Evolutionary conservation across 2,329 filamentous ascomycete species (phyloP), one percentile per base, ranked within the genome.

Genomic region (Fusarium floridanum): DNA sequence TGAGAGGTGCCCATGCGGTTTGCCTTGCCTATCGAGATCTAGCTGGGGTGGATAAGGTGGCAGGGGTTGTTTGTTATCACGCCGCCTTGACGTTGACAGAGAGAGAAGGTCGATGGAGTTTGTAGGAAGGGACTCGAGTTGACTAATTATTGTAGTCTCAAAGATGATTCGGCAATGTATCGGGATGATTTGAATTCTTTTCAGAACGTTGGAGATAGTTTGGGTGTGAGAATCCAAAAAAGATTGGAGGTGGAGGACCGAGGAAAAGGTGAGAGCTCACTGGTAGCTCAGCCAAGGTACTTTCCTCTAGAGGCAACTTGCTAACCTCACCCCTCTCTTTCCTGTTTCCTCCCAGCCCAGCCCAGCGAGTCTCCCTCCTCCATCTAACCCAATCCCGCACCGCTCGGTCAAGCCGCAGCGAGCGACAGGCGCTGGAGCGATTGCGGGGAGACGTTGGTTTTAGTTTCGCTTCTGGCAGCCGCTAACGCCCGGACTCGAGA

Each of bases 241-340:
- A n/a, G 24, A 17, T 14, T 45, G 17, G 24, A 64, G 39, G 62
- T 41, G 60, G 41, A 55, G 37, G 43, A 10, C 37, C 43, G 43
- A 48, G 43, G 22, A 17, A 48, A 9, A 48, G 43, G 43, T 48
- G 43, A 45, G n/a, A 57, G 34, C 48, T 53, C 48, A 53, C 48
- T 29, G 24, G 48, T n/a, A 67, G 57, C 55, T 70, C 37, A 36
- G 60, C 29, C 39, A 61, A 64, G 72, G 66, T 75, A 59, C 55
- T 73, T 73, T 61, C 73, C 72, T 61, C 53, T 64, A 67, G n/a
- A 59, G 72, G 72, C 32, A 75, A 72, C 53, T 66, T 39, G 27
- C 61, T 75, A 75, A 39, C 66, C 50, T 70, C 72, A 75, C 72
- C 72, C 72, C 72, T 75, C 72, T 70, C 72, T 68, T 65, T 70